phyloP scores from a whole-genome alignment of 106 monocot genomes.

The Vanilla planifolia region DNA sequence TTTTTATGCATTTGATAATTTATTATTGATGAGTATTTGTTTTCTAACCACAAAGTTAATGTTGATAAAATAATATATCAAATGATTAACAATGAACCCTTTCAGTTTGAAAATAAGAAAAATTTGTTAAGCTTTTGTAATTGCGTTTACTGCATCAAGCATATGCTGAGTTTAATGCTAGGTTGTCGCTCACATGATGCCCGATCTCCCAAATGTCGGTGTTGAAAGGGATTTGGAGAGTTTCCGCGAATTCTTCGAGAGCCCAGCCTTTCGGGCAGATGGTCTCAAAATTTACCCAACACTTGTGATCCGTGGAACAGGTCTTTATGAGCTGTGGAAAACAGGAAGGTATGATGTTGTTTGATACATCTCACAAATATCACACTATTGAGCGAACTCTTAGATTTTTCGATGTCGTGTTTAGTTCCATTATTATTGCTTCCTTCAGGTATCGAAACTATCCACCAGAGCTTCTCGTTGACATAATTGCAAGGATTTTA shows the following conservation, averaged over 20 bases:
- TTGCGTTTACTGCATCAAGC: too few species aligned
- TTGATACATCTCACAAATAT: too few species aligned
- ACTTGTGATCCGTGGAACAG: conserved; percentile 97
- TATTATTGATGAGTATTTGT: too few species aligned
- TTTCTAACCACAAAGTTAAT: too few species aligned
- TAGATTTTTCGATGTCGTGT: too few species aligned
- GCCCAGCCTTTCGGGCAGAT: conserved; percentile 86
- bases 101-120: too few species aligned
- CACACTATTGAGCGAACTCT: too few species aligned
- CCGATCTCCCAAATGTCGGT: conserved; percentile 99
- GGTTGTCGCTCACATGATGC: conserved; percentile 99
- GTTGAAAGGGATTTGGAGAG: conserved; percentile 98
- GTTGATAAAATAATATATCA: too few species aligned
- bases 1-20: too few species aligned
- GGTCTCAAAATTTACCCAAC: conserved; percentile 99
- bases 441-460: conserved; percentile 80
- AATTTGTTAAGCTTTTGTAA: too few species aligned
- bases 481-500: conserved; percentile 90
- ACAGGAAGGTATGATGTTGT: conserved; percentile 65
- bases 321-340: conserved; percentile 99
- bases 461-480: conserved; percentile 95
- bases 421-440: neutral
- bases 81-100: too few species aligned
- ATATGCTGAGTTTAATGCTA: too few species aligned
- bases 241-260: conserved; percentile 95